Evolutionary conservation across 1,139 yeast species (phyloP), one percentile per base, ranked within the genome.

Genomic region (Geotrichum carabidarum): DNA sequence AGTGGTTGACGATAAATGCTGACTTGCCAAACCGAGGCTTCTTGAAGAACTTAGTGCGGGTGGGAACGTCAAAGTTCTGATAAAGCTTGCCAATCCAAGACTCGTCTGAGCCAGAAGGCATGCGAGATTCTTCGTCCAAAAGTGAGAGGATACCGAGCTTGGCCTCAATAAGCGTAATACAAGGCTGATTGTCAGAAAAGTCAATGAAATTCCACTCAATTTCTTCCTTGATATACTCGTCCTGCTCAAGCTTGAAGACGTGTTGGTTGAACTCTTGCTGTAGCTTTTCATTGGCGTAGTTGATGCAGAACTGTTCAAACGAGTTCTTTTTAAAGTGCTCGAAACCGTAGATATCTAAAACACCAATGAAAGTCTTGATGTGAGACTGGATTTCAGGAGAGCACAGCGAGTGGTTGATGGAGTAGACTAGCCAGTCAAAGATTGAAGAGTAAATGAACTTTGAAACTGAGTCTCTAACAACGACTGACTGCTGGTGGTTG

Each of bases 241-340:
- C 97, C 75, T 93, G 98, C 68, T 93, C 99, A 60, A 93, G 79
- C 69, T 91, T 93, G 78, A 93, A 93, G 49, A 93, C 98, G 68
- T 93, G 98, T 71, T 91, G 98, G 67, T 91, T 93, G 71, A 93
- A 93, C 69, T 91, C 98, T 72, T 93, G 99, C 72, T 93, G 99
- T 63, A 93, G 78, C 72, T 93, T 93, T 74, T 93, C 99, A 71
- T 93, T 93, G 51, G 99, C 98, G 70, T 93, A 93, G 69, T 93
- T 93, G 73, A 93, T 93, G 74, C 99, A 93, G 72, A 93, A 91
- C 70, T 93, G 99, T 73, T 93, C 99, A 65, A 93, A 93, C 7
- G 97, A 90, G 71, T 93, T 93, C 65, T 80, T 83, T 65, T 89
- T 91, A 69, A 93, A 93, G 74, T 91, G 97, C 71, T 93, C 99